phyloP scores from a whole-genome alignment of 2,329 filamentous ascomycete genomes.

The Aspergillus texensis region DNA sequence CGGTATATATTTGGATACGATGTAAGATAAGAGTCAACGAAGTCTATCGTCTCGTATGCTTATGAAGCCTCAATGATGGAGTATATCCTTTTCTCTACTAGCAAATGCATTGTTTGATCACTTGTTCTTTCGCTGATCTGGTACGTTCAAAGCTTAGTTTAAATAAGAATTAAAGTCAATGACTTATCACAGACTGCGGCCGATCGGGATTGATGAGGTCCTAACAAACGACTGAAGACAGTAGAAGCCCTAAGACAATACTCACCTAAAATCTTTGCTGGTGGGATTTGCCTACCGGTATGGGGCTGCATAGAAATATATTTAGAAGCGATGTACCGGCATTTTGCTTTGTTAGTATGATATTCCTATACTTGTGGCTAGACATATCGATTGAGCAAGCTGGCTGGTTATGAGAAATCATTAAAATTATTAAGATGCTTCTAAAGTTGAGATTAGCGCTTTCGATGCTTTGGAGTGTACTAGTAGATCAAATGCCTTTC shows the following conservation, averaged over 20 bases:
- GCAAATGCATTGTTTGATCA: not conserved
- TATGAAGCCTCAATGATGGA: not conserved
- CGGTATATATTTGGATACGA: not conserved
- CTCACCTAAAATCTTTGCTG: not conserved
- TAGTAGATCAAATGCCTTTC: not conserved
- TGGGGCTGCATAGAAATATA: not conserved
- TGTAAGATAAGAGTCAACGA: not conserved
- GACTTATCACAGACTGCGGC: not conserved
- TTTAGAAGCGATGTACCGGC: not conserved
- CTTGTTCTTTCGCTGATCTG: not conserved
- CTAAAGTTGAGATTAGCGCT: not conserved
- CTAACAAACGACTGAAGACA: not conserved
- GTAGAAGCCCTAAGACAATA: not conserved
- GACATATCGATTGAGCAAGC: not conserved
- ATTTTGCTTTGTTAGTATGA: not conserved
- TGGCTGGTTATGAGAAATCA: not conserved
- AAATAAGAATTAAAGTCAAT: not conserved
- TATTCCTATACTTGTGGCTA: not conserved
- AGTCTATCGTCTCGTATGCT: not conserved
- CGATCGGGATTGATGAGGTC: not conserved
- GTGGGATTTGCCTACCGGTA: too few relatives aligned
- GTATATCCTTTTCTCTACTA: not conserved
- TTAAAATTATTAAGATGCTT: too few relatives aligned
- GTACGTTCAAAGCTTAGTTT: not conserved
- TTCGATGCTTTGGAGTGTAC: not conserved